Percentiles rank a stretch among this genome's conserved stretches.
phyloP scores from a whole-genome alignment of 305 asterid genomes.

The Fraxinus dipetala region DNA sequence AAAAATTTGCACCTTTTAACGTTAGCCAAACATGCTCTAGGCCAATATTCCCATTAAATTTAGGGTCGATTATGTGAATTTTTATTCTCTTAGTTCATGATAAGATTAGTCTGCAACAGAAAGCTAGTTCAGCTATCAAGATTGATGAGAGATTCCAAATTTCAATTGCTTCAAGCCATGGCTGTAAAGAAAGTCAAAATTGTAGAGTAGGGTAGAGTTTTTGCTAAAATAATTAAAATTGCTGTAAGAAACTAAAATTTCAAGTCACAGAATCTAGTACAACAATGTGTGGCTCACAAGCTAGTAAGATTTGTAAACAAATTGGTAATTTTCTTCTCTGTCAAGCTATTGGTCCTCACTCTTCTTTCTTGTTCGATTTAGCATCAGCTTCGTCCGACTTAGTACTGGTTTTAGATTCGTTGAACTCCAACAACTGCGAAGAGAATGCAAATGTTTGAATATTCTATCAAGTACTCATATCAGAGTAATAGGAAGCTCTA shows the following conservation, averaged over 20 bases:
- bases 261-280: conserved; percentile 22
- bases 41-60: background rate
- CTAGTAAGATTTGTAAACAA: conserved; percentile 6
- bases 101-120: background rate
- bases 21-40: background rate
- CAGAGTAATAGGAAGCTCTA: background rate
- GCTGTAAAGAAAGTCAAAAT: background rate
- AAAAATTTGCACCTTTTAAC: background rate
- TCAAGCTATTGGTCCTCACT: conserved; percentile 28
- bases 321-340: background rate
- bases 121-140: background rate
- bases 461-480: background rate
- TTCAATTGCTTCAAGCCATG: background rate
- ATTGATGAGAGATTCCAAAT: background rate
- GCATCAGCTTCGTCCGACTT: conserved; percentile 28
- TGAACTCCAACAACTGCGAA: conserved; percentile 65
- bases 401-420: conserved; percentile 39
- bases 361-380: conserved; percentile 45
- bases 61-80: background rate
- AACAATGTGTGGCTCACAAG: conserved; percentile 23
- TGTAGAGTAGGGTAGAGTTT: background rate
- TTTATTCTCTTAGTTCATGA: background rate
- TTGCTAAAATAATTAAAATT: conserved; percentile 12
- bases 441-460: background rate
- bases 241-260: conserved; percentile 1